Base-by-base conservation (phyloP, 2,329 filamentous ascomycete species). In the Rhynchosporium agropyri region DNA sequence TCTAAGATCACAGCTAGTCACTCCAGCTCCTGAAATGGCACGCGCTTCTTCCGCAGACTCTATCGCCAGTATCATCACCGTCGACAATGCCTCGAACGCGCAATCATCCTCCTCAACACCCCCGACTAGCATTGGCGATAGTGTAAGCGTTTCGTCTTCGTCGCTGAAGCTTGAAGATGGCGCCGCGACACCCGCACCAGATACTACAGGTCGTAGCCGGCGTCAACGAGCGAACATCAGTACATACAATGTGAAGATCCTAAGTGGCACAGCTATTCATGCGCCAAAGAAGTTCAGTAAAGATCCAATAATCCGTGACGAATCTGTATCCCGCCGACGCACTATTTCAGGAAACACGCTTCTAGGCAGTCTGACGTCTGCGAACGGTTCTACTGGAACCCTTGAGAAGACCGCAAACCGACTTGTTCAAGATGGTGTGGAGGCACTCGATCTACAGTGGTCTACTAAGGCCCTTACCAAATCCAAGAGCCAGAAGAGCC, bases 171-270 rank as follows among this genome's bases (percentile, higher is more conserved):
- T 66, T 20, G 73, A 73, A n/a, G 60, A 63, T 40, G 57, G 50
- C 20, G 48, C 38, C 10, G 12, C 61, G 40, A 55, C 65, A 15
- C 50, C 58, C 42, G 58, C 58, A 26, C 55, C 67, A 40, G 43
- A 56, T n/a, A 49, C 62, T n/a, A 57, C 74, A 57, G 71, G 73
- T 60, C 83, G 85, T 62, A 80, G 83, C 65, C 82, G 81, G 69
- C 84, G 87, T 70, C 77, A 80, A 43, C 81, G 84, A 65, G 71
- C 77, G n/a, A 81, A 80, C 59, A 78, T 85, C 20, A 81, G 84
- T 12, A 83, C 87, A 15, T 91, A 91, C 77, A 91, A 91, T 70
- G 77, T 89, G 15, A 80, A 84, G 67, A 81, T 84, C 69, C 79
- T 89, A 58, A 82, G 81, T 63, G 86, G 87, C 68, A 89, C 84